phyloP scores from a whole-genome alignment of 371 early-diverging fungal species.

The Actinomucor elegans region DNA sequence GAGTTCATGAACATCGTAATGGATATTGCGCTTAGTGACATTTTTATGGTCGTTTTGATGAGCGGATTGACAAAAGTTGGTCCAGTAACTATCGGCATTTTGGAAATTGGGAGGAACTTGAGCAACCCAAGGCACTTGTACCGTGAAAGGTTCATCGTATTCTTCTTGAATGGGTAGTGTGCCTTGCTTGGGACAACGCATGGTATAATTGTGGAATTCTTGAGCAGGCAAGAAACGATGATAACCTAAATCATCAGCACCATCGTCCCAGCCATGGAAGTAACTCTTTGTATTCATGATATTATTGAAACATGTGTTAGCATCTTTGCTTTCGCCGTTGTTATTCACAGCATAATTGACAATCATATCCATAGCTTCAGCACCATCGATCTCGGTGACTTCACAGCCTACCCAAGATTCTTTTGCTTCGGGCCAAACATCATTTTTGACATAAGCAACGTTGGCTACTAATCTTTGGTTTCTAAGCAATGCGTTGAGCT shows the following conservation, averaged over 20 bases:
- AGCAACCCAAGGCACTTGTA: constrained; percentile 51
- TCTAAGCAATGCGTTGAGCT: constrained; percentile 45
- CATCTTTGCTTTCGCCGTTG: constrained; percentile 55
- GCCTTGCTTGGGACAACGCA: constrained; percentile 45
- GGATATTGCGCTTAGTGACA: constrained; percentile 14
- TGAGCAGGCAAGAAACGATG: constrained; percentile 56
- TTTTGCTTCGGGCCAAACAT: constrained; percentile 52
- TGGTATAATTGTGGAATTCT: constrained; percentile 46
- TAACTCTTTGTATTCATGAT: constrained; percentile 57
- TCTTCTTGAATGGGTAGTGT: constrained; percentile 39
- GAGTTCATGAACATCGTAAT: constrained; percentile 34
- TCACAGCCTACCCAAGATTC: constrained; percentile 47
- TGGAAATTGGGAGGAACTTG: constrained; percentile 37
- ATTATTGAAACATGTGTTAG: constrained; percentile 52
- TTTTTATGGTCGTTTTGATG: constrained; percentile 12
- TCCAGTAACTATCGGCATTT: constrained; percentile 43
- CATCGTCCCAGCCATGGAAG: constrained; percentile 57
- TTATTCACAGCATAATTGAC: constrained; percentile 56
- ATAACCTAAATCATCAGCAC: constrained; percentile 55
- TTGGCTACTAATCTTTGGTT: constrained; percentile 40
- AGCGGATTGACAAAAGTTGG: constrained; percentile 40
- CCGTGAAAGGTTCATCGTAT: constrained; percentile 50
- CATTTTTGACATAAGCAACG: constrained; percentile 51
- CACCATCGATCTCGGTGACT: constrained; percentile 49
- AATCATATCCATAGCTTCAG: constrained; percentile 49